Conservation (phyloP, 1,139 yeast species). For the Hyphopichia burtonii region DNA sequence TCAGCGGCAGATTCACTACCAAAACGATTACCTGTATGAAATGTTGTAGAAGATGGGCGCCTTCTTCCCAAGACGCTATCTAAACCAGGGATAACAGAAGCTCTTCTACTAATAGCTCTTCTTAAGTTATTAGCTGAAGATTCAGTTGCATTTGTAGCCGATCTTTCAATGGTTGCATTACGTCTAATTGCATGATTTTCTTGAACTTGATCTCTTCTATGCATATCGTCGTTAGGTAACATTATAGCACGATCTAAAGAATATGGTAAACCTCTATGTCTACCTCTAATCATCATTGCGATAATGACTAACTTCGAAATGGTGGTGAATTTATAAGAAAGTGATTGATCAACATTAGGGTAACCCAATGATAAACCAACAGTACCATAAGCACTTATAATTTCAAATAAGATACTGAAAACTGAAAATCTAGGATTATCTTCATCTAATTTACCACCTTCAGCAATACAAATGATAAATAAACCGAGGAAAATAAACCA, state of each 20-base stretch:
- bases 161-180: constrained; percentile 28
- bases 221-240: constrained; percentile 72
- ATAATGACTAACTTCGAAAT: constrained; percentile 81
- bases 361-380: constrained; percentile 90
- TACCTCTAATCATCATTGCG: constrained; percentile 89
- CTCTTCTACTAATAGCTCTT: constrained; percentile 3
- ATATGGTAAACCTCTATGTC: constrained; percentile 96
- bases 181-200: constrained; percentile 52
- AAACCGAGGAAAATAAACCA: constrained; percentile 91
- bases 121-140: background rate
- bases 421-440: constrained; percentile 55
- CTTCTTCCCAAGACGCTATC: constrained; percentile 1
- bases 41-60: background rate
- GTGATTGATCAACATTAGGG: constrained; percentile 63
- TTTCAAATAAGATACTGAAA: constrained; percentile 78
- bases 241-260: constrained; percentile 91
- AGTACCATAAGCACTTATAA: constrained; percentile 93
- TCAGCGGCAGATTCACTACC: background rate
- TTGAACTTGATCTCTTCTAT: constrained; percentile 65
- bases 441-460: constrained; percentile 58
- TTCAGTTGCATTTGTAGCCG: constrained; percentile 3
- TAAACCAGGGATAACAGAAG: constrained; percentile 2
- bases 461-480: constrained; percentile 83
- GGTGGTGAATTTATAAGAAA: constrained; percentile 67
- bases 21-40: background rate